Percentiles rank a stretch among this genome's conserved stretches.
phyloP scores from a whole-genome alignment of 176 grass and related monocot genomes.

The Otatea glauca region DNA sequence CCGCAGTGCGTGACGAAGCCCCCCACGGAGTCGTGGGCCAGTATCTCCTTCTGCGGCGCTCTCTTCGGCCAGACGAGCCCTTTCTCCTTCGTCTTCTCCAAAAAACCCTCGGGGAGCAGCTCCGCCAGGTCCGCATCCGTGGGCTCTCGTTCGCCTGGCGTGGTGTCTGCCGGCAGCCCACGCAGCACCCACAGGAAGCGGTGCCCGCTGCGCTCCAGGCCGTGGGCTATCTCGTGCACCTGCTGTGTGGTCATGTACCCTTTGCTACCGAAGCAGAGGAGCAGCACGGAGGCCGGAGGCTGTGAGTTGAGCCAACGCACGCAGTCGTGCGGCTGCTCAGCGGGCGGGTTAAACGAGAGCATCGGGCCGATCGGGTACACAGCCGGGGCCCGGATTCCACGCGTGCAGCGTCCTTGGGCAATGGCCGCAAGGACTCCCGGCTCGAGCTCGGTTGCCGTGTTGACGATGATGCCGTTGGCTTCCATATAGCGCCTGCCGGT shows the following conservation, averaged over 20 bases:
- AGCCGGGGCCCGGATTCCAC: not conserved
- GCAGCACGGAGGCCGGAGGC: constrained; percentile 45
- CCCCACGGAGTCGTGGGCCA: constrained; percentile 43
- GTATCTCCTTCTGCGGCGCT: constrained; percentile 62
- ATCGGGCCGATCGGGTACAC: constrained; percentile 50
- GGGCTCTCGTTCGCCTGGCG: not conserved
- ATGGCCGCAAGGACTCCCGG: constrained; percentile 29
- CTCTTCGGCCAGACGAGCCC: constrained; percentile 46
- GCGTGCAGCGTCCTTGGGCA: constrained; percentile 22
- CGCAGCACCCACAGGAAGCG: constrained; percentile 60
- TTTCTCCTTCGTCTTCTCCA: constrained; percentile 36
- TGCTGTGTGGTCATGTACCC: constrained; percentile 20
- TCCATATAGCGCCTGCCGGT: constrained; percentile 39
- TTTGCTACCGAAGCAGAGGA: constrained; percentile 57
- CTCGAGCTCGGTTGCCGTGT: constrained; percentile 49
- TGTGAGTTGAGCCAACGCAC: constrained; percentile 58
- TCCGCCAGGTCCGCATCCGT: constrained; percentile 2
- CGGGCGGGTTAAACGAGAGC: not conserved
- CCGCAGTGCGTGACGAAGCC: constrained; percentile 66
- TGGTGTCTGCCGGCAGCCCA: not conserved
- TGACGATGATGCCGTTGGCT: constrained; percentile 50
- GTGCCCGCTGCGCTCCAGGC: constrained; percentile 47
- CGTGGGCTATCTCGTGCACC: constrained; percentile 46
- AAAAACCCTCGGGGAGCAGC: constrained; percentile 47
- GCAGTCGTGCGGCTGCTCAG: constrained; percentile 38